phyloP scores from a whole-genome alignment of 768 basidiomycete genomes.

The Suillus subluteus region DNA sequence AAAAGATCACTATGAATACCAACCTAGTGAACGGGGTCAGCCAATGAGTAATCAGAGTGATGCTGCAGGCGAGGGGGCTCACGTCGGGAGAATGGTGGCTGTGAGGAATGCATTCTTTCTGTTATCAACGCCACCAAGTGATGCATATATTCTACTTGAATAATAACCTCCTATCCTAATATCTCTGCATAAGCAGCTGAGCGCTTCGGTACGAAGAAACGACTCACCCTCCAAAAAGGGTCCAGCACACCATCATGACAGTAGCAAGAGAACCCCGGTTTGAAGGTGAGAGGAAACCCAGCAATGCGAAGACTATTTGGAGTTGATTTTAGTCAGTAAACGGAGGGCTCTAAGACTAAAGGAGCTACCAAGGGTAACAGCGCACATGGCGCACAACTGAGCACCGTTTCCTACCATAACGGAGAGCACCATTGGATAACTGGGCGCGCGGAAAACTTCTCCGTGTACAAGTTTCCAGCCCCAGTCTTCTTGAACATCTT shows the following conservation, averaged over 20 bases:
- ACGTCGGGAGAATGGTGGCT: conserved; percentile 88
- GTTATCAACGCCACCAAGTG: conserved; percentile 77
- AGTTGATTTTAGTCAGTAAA: conserved; percentile 12
- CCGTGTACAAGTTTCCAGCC: conserved; percentile 98
- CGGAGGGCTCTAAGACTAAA: neutral
- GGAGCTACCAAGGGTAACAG: conserved; percentile 75
- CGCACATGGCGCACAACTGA: conserved; percentile 85
- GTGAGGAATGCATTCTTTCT: conserved; percentile 86
- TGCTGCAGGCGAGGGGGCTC: conserved; percentile 29
- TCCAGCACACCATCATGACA: conserved; percentile 73
- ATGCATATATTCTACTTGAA: conserved; percentile 80
- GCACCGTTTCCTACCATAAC: conserved; percentile 86
- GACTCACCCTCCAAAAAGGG: conserved; percentile 82
- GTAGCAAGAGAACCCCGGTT: conserved; percentile 95
- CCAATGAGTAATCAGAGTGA: conserved; percentile 4
- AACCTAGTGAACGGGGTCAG: conserved; percentile 47
- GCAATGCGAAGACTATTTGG: conserved; percentile 77
- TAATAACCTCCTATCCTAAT: conserved; percentile 85
- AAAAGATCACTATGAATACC: conserved; percentile 83
- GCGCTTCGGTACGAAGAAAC: conserved; percentile 2
- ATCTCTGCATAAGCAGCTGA: conserved; percentile 14
- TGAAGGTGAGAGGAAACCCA: conserved; percentile 94
- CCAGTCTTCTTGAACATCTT: conserved; percentile 97
- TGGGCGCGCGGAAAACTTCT: conserved; percentile 90
- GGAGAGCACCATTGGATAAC: conserved; percentile 75